A percentile compares a stretch with the other conserved stretches of the same genome.
Evolutionary conservation across 225 moss, liverwort and hornwort species (phyloP).

Genomic region (Pseudoscleropodium purum): DNA sequence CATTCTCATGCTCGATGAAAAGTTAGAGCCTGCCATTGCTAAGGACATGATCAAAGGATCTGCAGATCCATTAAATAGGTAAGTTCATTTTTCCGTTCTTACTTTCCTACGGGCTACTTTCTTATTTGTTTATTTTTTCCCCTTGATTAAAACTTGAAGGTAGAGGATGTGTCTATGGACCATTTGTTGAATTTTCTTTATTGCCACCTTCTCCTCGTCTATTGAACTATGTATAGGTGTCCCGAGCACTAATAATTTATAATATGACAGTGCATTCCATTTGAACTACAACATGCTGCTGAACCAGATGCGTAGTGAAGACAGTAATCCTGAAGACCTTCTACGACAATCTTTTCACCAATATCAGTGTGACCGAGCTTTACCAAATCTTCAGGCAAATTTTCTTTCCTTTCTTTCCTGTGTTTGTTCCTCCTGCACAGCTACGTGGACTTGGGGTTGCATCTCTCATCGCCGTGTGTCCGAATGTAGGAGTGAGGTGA

Average conservation of each 20-base stretch:
- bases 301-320: constrained; percentile 97
- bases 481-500: not conserved
- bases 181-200: not conserved
- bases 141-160: not conserved
- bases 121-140: not conserved
- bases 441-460: not conserved
- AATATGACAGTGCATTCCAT: constrained; percentile 78
- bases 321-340: constrained; percentile 86
- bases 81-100: not conserved
- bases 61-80: constrained; percentile 93
- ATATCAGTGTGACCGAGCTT: constrained; percentile 84
- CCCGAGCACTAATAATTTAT: not conserved
- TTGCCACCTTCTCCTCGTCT: not conserved
- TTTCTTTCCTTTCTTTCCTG: not conserved
- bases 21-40: constrained; percentile 84
- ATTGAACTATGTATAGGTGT: not conserved
- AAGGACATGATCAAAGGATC: constrained; percentile 95
- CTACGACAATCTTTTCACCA: constrained; percentile 87
- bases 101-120: not conserved
- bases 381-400: constrained; percentile 78
- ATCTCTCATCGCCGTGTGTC: not conserved
- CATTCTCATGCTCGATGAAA: constrained; percentile 98
- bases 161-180: not conserved
- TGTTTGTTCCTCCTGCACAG: not conserved
- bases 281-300: constrained; percentile 95